phyloP scores from a whole-genome alignment of 176 grass and related monocot species.

The Puya raimondii region DNA sequence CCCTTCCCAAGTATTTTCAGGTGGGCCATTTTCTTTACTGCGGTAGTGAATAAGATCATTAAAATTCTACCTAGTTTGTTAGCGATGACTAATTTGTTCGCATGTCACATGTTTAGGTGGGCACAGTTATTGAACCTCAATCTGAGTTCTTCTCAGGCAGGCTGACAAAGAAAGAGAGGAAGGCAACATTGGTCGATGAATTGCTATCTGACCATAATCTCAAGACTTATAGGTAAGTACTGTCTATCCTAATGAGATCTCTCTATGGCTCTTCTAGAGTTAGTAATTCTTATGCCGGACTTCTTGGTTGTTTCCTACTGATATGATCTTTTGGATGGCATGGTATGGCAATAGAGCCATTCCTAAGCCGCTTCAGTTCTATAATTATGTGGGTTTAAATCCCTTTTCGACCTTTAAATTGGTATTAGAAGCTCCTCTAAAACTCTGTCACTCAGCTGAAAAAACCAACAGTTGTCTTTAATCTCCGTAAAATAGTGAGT shows the following conservation, averaged over 20 bases:
- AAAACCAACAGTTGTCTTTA: neutral
- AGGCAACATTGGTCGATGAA: slow-evolving; percentile 65
- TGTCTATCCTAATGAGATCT: neutral
- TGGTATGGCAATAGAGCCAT: neutral
- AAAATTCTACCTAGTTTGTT: neutral
- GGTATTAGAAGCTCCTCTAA: no score
- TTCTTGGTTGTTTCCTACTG: neutral
- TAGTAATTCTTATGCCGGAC: neutral
- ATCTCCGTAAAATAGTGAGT: slow-evolving; percentile 2
- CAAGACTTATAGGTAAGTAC: slow-evolving; percentile 69
- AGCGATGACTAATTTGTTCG: slow-evolving; percentile 14
- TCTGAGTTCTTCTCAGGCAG: slow-evolving; percentile 83
- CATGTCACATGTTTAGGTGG: slow-evolving; percentile 40
- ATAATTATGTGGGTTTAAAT: no score
- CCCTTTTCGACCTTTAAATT: no score
- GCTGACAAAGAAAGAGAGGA: slow-evolving; percentile 68
- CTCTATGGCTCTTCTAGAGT: neutral
- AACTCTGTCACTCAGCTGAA: neutral
- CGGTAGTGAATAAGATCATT: neutral
- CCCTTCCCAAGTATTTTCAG: slow-evolving; percentile 82
- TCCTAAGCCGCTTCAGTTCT: neutral
- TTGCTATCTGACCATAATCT: slow-evolving; percentile 55
- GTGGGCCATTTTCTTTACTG: slow-evolving; percentile 19
- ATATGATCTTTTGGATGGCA: no score
- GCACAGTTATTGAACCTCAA: slow-evolving; percentile 68